A percentile compares a stretch with the other conserved stretches of the same genome.
Conservation (phyloP, 108 stramenopile species). For the Pseudonitzschia pungens region DNA sequence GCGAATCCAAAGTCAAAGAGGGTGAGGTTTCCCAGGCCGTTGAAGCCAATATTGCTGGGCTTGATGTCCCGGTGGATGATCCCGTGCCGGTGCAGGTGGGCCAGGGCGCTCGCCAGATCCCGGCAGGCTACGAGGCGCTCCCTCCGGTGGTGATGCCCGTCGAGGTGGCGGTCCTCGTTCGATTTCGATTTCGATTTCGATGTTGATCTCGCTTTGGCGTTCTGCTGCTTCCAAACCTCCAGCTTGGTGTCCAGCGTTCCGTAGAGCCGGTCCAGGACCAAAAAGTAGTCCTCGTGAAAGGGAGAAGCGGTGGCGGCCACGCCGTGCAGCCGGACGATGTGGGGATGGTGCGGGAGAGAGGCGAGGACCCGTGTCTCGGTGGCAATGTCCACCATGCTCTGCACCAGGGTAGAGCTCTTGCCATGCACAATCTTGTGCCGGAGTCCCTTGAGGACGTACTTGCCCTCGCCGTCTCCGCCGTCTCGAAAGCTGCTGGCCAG, state of each 20-base stretch:
- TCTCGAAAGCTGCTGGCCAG: background rate
- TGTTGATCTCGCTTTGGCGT: background rate
- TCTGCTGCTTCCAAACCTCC: conserved; percentile 24
- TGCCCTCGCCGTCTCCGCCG: conserved; percentile 9
- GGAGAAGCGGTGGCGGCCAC: conserved; percentile 1
- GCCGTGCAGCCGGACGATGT: conserved; percentile 41
- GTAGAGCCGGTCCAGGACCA: conserved; percentile 66
- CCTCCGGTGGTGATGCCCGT: background rate
- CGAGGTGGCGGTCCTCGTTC: no score
- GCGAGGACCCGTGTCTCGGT: conserved; percentile 34
- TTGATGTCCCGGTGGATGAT: conserved; percentile 35
- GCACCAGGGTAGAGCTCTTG: conserved; percentile 10
- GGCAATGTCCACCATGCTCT: conserved; percentile 27
- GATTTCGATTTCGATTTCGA: no score
- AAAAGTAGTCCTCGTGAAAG: conserved; percentile 43
- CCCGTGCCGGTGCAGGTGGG: conserved; percentile 23
- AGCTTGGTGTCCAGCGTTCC: conserved; percentile 51
- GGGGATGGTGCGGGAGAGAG: conserved; percentile 28
- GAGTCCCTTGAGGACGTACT: conserved; percentile 36
- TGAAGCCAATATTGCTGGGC: conserved; percentile 33
- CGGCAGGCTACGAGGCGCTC: conserved; percentile 1
- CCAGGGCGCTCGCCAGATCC: conserved; percentile 22
- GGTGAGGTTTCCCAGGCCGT: conserved; percentile 35
- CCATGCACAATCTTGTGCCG: conserved; percentile 18
- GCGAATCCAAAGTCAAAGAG: conserved; percentile 65